Evolutionary conservation across 1,284 basidiomycete species (phyloP), one percentile per base, ranked within the genome.

Genomic region (Irpex sp.): DNA sequence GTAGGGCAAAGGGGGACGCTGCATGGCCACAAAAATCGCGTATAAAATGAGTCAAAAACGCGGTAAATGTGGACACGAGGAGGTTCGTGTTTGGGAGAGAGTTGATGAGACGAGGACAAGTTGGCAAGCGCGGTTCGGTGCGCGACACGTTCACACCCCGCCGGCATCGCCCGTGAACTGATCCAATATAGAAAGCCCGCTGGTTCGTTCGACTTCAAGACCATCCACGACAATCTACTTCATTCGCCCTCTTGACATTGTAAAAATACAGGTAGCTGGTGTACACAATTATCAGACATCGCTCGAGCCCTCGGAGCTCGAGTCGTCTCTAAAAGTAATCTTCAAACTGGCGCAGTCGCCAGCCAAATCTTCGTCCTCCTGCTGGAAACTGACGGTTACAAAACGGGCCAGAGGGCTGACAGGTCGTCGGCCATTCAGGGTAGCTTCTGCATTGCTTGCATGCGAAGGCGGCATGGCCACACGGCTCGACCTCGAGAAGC

Each of bases 1-100:
- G 17, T 68, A 5, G 31, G 81, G 82, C 0, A 82, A 70, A 5
- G 73, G 68, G 1, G 80, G 81, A 59, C 81, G 75, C 40, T 70
- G 69, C 38, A 71, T 59, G 26, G n/a, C 17, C 19, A 65, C 60
- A 7, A 66, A 26, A 3, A 64, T 48, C 34, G 65, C 55, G 51
- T 66, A 66, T n/a, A 67, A 67, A 38, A 57, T 15, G 26, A 52
- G 58, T 26, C 26, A 63, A 21, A 21, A 59, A 58, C 26, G 34
- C 54, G 54, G n/a, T 64, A 65, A 65, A 69, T 70, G 54, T 52
- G 52, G 49, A 59, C 58, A 49, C 62, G 61, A 52, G 26, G 26
- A 34, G 17, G 61, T 38, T 31, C 64, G 51, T 61, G 62, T 54
- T 38, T 48, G 48, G 11, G 58, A 58, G n/a, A 2, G 11, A 11